phyloP scores from a whole-genome alignment of 2,329 filamentous ascomycete species.

The Aspergillus sojae region DNA sequence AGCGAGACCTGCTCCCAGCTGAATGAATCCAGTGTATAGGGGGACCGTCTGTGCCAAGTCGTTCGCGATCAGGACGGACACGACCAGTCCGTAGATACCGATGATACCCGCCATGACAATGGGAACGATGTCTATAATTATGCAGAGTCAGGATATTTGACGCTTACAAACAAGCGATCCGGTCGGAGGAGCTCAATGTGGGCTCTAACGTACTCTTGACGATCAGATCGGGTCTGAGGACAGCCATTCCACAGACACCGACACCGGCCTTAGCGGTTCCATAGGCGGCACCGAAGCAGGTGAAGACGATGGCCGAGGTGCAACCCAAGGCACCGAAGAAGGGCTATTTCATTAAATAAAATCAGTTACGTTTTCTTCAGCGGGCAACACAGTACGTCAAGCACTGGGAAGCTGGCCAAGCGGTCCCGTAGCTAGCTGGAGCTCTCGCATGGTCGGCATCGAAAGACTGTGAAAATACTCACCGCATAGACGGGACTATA shows the following conservation, averaged over 20 bases:
- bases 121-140: conserved; percentile 82
- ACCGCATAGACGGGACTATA: conserved; percentile 96
- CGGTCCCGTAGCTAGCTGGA: conserved; percentile 14
- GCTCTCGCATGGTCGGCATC: conserved; percentile 18
- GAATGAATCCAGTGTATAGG: conserved; percentile 81
- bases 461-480: conserved; percentile 57
- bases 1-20: conserved; percentile 79
- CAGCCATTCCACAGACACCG: conserved; percentile 97
- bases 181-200: not conserved
- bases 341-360: conserved; percentile 55
- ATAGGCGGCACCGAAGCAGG: conserved; percentile 94
- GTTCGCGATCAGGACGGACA: conserved; percentile 84
- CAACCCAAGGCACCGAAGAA: conserved; percentile 99
- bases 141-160: conserved; percentile 17
- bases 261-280: conserved; percentile 99
- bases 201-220: conserved; percentile 85
- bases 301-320: conserved; percentile 93
- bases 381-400: conserved; percentile 11
- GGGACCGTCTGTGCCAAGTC: conserved; percentile 71
- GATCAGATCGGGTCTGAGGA: conserved; percentile 94
- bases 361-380: not conserved
- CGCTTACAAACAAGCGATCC: not conserved
- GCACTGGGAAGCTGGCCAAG: conserved; percentile 16
- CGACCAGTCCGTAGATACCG: conserved; percentile 94
- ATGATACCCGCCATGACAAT: conserved; percentile 99